These are phyloP conservation scores for Licmophora abbreviata DNA, from an alignment of 108 stramenopile genomes.

Conservation along the genomic window DNA sequence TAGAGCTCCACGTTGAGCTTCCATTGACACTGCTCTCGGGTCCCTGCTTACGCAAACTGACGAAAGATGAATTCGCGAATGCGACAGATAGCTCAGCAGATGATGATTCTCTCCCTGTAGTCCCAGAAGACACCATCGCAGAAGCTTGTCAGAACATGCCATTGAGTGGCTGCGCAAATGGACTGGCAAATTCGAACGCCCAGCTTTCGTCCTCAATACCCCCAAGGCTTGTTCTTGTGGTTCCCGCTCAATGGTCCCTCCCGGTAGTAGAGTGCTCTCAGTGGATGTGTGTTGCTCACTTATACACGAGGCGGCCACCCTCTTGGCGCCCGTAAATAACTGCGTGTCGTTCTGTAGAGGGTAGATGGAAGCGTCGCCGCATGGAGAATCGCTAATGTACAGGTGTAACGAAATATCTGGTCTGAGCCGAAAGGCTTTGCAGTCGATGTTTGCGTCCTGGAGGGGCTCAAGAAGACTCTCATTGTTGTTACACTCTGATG, in stretches of 20 bases:
- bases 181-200: slow-evolving; percentile 76
- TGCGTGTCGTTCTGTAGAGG: slow-evolving; percentile 21
- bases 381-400: slow-evolving; percentile 90
- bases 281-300: too few species aligned
- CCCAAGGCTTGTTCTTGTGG: slow-evolving; percentile 39
- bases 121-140: slow-evolving; percentile 77
- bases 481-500: too few species aligned
- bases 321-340: slow-evolving; percentile 86
- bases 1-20: slow-evolving; percentile 40
- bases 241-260: too few species aligned
- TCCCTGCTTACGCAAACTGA: slow-evolving; percentile 64
- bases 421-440: slow-evolving; percentile 30
- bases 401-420: slow-evolving; percentile 61
- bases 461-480: neutral
- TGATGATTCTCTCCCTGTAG: slow-evolving; percentile 73
- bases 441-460: slow-evolving; percentile 3
- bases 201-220: slow-evolving; percentile 79
- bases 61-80: slow-evolving; percentile 41
- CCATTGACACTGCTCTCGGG: slow-evolving; percentile 18
- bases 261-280: too few species aligned
- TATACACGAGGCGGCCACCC: too few species aligned
- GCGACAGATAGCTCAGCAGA: slow-evolving; percentile 31
- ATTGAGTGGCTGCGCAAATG: slow-evolving; percentile 68
- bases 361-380: slow-evolving; percentile 92
- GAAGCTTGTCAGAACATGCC: slow-evolving; percentile 90